Evolutionary conservation across 768 basidiomycete genomes (phyloP).

Genomic region (Paxillus ammoniavirescens): DNA sequence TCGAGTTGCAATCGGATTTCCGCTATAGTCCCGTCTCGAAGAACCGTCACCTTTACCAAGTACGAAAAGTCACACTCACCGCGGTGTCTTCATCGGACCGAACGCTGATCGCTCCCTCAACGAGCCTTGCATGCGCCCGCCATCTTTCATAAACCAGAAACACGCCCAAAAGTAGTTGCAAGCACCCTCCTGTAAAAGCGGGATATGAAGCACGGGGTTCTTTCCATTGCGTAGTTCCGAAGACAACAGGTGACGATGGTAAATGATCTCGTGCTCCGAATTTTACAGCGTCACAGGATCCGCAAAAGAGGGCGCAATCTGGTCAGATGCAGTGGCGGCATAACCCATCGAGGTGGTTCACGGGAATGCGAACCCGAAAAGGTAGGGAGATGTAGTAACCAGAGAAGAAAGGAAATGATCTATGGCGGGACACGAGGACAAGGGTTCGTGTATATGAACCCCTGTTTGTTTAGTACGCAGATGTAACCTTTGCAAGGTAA

Average conservation of each 20-base stretch:
- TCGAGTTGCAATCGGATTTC: not conserved
- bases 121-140: not conserved
- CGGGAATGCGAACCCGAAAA: conserved; percentile 18
- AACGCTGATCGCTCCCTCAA: not conserved
- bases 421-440: not conserved
- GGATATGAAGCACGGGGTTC: not conserved
- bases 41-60: not conserved
- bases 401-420: not conserved
- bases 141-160: not conserved
- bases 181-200: not conserved
- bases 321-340: not conserved
- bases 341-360: not conserved
- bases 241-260: not conserved
- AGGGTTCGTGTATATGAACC: not conserved
- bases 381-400: conserved; percentile 28
- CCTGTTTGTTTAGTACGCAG: not conserved
- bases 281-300: not conserved
- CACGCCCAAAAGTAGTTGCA: not conserved
- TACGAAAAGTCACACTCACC: not conserved
- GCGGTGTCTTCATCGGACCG: not conserved
- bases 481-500: not conserved
- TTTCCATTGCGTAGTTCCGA: not conserved
- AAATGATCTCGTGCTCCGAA: not conserved
- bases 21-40: not conserved
- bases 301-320: not conserved